phyloP scores from a whole-genome alignment of 1,284 basidiomycete genomes.

The Marasmius oreades region DNA sequence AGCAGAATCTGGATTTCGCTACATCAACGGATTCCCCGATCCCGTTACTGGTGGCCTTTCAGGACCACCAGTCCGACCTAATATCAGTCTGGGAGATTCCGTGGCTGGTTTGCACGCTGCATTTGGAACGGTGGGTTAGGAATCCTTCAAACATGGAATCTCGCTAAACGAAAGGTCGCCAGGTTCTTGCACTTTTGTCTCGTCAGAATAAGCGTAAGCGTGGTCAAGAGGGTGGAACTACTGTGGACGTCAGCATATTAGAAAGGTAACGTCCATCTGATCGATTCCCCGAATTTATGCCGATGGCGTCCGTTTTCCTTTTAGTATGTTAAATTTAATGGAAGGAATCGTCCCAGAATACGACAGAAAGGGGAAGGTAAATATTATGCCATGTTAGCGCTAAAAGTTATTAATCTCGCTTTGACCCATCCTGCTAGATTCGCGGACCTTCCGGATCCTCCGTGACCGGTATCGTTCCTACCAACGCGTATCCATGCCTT shows the following conservation, averaged over 20 bases:
- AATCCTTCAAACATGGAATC: background rate
- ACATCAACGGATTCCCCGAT: slow-evolving; percentile 65
- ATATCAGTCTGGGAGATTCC: slow-evolving; percentile 68
- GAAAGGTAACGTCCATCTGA: slow-evolving; percentile 52
- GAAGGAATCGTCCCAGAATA: slow-evolving; percentile 76
- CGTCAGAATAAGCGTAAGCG: slow-evolving; percentile 36
- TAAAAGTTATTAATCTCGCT: background rate
- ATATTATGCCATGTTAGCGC: background rate
- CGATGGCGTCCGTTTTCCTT: background rate
- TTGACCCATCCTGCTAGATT: too few species aligned
- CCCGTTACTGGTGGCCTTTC: slow-evolving; percentile 45
- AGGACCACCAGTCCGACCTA: slow-evolving; percentile 67
- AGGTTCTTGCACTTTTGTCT: slow-evolving; percentile 72
- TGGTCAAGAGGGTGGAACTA: slow-evolving; percentile 43
- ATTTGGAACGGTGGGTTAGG: slow-evolving; percentile 56
- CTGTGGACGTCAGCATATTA: slow-evolving; percentile 71
- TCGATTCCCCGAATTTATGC: background rate
- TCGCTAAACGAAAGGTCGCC: too few species aligned
- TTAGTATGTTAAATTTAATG: slow-evolving; percentile 71
- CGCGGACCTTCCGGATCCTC: slow-evolving; percentile 71
- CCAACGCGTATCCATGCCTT: slow-evolving; percentile 66
- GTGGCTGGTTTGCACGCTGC: slow-evolving; percentile 69
- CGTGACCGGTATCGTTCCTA: slow-evolving; percentile 69
- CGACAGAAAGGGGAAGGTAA: slow-evolving; percentile 62
- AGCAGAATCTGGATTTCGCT: slow-evolving; percentile 69